These are phyloP conservation scores for Intubia oerlemansii DNA, from an alignment of 2,329 filamentous ascomycete species.

Conservation along the genomic window DNA sequence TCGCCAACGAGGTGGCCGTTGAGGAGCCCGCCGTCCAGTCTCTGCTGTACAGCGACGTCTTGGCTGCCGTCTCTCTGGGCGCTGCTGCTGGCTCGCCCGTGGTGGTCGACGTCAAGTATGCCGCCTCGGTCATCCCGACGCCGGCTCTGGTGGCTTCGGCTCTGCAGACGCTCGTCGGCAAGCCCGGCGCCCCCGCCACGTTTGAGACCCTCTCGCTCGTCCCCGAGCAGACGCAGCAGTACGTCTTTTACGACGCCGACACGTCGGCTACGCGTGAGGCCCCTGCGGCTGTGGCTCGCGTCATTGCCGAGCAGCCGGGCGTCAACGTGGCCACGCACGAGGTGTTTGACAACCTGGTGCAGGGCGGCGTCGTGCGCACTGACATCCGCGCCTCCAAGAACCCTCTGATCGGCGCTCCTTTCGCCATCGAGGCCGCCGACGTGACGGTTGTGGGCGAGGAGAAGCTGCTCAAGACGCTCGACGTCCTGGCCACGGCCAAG, in stretches of 20 bases:
- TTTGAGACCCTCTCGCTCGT: constrained; percentile 17
- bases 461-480: constrained; percentile 58
- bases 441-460: constrained; percentile 59
- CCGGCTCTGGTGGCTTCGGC: constrained; percentile 29
- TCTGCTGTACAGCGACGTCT: constrained; percentile 76
- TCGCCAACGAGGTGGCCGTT: constrained; percentile 50
- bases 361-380: constrained; percentile 61
- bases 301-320: constrained; percentile 52
- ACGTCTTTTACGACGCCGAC: constrained; percentile 85
- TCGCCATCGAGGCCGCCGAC: constrained; percentile 59
- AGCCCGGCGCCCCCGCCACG: constrained; percentile 20
- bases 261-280: constrained; percentile 45
- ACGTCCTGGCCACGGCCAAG: constrained; percentile 51
- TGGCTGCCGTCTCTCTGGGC: constrained; percentile 63
- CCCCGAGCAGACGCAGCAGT: constrained; percentile 47
- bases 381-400: constrained; percentile 73
- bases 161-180: constrained; percentile 27
- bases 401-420: constrained; percentile 39
- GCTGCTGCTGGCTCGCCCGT: constrained; percentile 31
- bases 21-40: constrained; percentile 60
- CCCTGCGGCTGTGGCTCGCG: constrained; percentile 33
- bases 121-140: constrained; percentile 38
- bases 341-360: constrained; percentile 41
- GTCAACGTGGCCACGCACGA: constrained; percentile 39
- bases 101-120: constrained; percentile 77